Conservation (phyloP, 176 grass and related monocot species). For the Aechmea fasciata region DNA sequence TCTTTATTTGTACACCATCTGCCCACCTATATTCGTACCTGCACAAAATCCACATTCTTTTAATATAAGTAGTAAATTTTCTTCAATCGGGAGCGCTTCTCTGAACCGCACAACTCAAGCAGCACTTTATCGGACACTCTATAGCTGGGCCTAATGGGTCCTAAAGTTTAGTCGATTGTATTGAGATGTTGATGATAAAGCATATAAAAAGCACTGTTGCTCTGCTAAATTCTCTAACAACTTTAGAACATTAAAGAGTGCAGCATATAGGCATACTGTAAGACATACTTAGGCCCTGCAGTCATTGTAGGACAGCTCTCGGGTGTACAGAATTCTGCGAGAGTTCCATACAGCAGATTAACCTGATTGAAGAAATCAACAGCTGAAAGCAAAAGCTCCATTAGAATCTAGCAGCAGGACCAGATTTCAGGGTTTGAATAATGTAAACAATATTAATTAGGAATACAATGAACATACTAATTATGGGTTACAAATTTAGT, state of each 20-base stretch:
- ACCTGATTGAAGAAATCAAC: constrained; percentile 99
- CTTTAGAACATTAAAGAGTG: not conserved
- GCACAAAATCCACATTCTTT: constrained; percentile 19
- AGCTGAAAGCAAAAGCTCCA: constrained; percentile 44
- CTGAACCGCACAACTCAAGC: not conserved
- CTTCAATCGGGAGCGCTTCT: constrained; percentile 7
- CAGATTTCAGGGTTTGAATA: not conserved
- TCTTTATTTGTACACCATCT: constrained; percentile 98
- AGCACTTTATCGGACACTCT: not conserved
- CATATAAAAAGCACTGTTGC: not conserved
- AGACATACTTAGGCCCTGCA: constrained; percentile 78
- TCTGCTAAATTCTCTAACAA: not conserved
- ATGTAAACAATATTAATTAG: not conserved
- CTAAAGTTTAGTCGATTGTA: not conserved
- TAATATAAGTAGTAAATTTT: not conserved
- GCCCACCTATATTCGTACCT: constrained; percentile 99
- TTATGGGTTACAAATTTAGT: no score
- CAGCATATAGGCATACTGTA: not conserved
- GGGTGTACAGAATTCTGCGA: constrained; percentile 88
- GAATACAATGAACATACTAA: not conserved
- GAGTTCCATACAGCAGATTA: constrained; percentile 88
- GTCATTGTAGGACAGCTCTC: constrained; percentile 97
- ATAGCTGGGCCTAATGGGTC: not conserved
- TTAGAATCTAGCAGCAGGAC: constrained; percentile 21
- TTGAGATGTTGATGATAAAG: not conserved